Evolutionary conservation across 2,329 filamentous ascomycete genomes (phyloP), one percentile per base, ranked within the genome.

Genomic region (Fusarium phyllophilum): DNA sequence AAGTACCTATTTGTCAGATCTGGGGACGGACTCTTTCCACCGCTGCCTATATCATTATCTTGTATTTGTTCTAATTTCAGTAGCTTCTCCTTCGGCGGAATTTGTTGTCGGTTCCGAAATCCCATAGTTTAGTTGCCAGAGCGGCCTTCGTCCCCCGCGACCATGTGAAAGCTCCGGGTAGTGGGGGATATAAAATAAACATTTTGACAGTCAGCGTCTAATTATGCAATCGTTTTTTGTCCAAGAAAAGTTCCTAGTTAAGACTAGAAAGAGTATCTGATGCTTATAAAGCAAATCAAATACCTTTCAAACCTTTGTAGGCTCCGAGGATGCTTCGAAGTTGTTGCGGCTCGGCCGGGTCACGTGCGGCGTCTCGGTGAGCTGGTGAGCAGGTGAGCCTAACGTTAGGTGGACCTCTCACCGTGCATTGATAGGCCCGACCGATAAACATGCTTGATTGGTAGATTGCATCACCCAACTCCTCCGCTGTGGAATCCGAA

Each of bases 121-220:
- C 9, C 58, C 36, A 60, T 49, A 45, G 29, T 58, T 13, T n/a
- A 31, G 51, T 12, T 20, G 15, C 20, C 26, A 51, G 71, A 62
- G 67, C 68, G 71, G 71, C 46, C 71, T 74, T 73, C 51, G 61
- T 68, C 71, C 71, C 48, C 71, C 71, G 71, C 66, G 60, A 48
- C 62, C 62, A 72, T 74, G 66, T 74, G 56, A 62, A 74, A 74
- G 70, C 33, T 29, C 49, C 26, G 46, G 60, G 56, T 62, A 68
- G 38, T 62, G 46, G 55, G 31, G 44, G 44, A 62, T 52, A 31
- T 41, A 18, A 26, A n/a, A 42, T 46, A 26, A 33, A 45, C 58
- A 33, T 54, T 33, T 51, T 20, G 56, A 57, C 24, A 31, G 56
- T n/a, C 24, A 38, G 56, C 8, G 18, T 51, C 31, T n/a, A 12